These are phyloP conservation scores for Rhodofomes roseus DNA, from an alignment of 1,284 basidiomycete genomes.

Conservation along the genomic window DNA sequence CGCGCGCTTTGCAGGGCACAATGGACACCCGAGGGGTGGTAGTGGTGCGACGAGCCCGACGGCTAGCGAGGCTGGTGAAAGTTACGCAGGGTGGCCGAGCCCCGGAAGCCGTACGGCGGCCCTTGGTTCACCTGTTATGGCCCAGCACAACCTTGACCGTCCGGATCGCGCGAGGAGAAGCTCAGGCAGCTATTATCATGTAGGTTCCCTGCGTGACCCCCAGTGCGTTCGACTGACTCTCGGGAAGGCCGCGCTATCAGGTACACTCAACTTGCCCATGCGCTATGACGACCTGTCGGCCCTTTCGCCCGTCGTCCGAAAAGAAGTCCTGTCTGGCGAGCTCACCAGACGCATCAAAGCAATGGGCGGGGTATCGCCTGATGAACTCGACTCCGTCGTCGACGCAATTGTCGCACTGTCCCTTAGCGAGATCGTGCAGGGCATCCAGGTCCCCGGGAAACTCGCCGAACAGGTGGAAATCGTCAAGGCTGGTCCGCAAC, in stretches of 20 bases:
- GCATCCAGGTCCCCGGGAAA: slow-evolving; percentile 65
- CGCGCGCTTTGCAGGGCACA: slow-evolving; percentile 67
- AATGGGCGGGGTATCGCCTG: slow-evolving; percentile 44
- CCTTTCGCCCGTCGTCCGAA: slow-evolving; percentile 78
- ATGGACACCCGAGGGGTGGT: slow-evolving; percentile 70
- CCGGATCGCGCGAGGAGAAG: slow-evolving; percentile 67
- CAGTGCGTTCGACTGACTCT: slow-evolving; percentile 1
- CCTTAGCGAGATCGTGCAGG: slow-evolving; percentile 71
- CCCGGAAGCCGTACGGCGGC: slow-evolving; percentile 52
- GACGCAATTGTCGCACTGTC: slow-evolving; percentile 64
- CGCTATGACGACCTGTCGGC: slow-evolving; percentile 77
- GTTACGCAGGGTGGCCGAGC: slow-evolving; percentile 65
- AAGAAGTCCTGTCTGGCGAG: slow-evolving; percentile 80
- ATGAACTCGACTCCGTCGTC: slow-evolving; percentile 64
- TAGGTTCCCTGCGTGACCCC: slow-evolving; percentile 27
- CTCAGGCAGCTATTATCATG: slow-evolving; percentile 81
- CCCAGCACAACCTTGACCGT: slow-evolving; percentile 41
- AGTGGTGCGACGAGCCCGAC: slow-evolving; percentile 81
- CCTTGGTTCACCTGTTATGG: slow-evolving; percentile 53
- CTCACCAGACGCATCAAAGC: slow-evolving; percentile 69
- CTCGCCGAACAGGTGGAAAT: slow-evolving; percentile 60
- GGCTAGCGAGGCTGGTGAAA: slow-evolving; percentile 74
- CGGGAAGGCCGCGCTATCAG: slow-evolving; percentile 66
- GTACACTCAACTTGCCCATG: slow-evolving; percentile 75
- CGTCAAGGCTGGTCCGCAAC: slow-evolving; percentile 35